Percentiles rank a stretch among this genome's conserved stretches.
Conservation (phyloP, 345 rosid genomes). For the Cardamine occulta region DNA sequence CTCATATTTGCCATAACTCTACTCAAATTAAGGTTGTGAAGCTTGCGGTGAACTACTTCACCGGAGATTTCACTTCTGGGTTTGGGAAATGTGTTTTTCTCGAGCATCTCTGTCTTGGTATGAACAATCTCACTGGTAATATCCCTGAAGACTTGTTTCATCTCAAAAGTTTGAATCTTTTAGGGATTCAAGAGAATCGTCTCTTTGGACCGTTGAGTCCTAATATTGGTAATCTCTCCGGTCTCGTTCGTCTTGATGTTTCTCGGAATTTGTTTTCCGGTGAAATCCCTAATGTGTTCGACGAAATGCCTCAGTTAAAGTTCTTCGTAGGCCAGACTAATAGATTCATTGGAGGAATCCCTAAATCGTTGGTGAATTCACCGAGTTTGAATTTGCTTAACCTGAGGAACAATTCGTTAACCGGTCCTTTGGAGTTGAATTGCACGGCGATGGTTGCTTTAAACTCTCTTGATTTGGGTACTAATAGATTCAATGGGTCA, state of each 20-base stretch:
- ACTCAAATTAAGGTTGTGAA: constrained; percentile 39
- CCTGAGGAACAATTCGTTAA: constrained; percentile 72
- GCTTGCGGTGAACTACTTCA: constrained; percentile 62
- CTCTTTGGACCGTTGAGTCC: constrained; percentile 57
- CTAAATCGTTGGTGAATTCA: constrained; percentile 63
- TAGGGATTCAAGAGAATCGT: constrained; percentile 59
- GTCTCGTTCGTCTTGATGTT: constrained; percentile 60
- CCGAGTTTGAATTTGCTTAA: constrained; percentile 55
- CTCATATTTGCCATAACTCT: constrained; percentile 58
- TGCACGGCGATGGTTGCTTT: constrained; percentile 64
- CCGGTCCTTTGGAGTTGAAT: constrained; percentile 57
- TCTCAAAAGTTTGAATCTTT: constrained; percentile 48
- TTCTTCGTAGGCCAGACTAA: constrained; percentile 59
- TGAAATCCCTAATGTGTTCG: constrained; percentile 66
- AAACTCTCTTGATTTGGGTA: constrained; percentile 67
- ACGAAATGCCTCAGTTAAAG: constrained; percentile 38
- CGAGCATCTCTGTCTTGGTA: constrained; percentile 60
- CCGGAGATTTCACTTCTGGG: constrained; percentile 55
- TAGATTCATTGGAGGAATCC: constrained; percentile 57
- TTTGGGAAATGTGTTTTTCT: constrained; percentile 53
- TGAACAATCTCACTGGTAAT: constrained; percentile 63
- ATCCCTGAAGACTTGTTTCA: constrained; percentile 55
- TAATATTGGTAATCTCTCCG: constrained; percentile 50
- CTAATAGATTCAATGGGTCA: constrained; percentile 56
- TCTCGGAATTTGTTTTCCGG: constrained; percentile 61